Base-by-base conservation (phyloP, 371 early-diverging fungal genomes). In the Chytridiales sp. region DNA sequence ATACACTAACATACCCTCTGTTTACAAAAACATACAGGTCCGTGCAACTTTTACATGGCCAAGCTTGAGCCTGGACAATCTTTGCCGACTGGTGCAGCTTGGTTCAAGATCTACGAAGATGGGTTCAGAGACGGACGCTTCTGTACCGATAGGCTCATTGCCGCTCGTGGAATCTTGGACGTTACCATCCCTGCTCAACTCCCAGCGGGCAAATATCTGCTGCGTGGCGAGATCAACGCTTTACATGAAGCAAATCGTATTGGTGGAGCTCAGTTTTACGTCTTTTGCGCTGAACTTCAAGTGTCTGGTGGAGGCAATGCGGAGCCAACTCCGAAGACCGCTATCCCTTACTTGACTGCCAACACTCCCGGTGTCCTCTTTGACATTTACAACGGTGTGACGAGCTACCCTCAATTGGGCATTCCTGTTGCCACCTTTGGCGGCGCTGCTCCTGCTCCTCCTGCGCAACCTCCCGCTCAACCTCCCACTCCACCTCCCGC, bases 41-140 rank as follows among this genome's bases (percentile, higher is more conserved):
- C 63, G 3, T 47, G 47, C 41, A 47, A 48, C 29, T 29, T 62
- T 24, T 62, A 62, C 58, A 29, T 62, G 4, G 56, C 54, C 4
- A 5, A 17, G 1, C 48, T n/a, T 24, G 35, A 44, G 13, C 27
- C 63, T 5, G 29, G 49, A 36, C 43, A 39, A 34, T 26, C 41
- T 13, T 29, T 40, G 3, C 55, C 55, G 5, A 40, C 56, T 0
- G 56, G 56, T 47, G 30, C 15, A 22, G 63, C 13, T 29, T 62
- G 63, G 63, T 56, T 62, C 63, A 62, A 62, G 44, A 62, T 62
- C 56, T 39, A 62, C 15, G 63, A 62, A 34, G 48, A 62, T 21
- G 56, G 56, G 2, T 56, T 21, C 47, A 36, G n/a, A 4, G 15
- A 13, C 48, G 26, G 17, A 36, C 38, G 42, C 2, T 62, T 56